Evolutionary conservation across 1,284 basidiomycete genomes (phyloP).

Genomic region (Leccinum fallax): DNA sequence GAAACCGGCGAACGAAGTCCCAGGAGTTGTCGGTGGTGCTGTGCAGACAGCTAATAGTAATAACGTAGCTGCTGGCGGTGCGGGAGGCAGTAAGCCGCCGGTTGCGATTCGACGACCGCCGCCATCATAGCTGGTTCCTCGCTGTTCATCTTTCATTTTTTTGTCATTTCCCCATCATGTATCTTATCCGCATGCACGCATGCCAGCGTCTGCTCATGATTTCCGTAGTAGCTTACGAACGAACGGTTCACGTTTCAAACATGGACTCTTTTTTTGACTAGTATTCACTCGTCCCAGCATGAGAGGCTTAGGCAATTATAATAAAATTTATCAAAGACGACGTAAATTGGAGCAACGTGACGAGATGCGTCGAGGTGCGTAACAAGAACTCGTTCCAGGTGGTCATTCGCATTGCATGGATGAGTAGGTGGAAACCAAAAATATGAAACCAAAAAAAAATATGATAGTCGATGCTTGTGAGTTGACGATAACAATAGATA

Average conservation of each 20-base stretch:
- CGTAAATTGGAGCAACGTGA: constrained; percentile 23
- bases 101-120: constrained; percentile 38
- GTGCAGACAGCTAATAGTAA: constrained; percentile 22
- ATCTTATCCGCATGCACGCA: neutral
- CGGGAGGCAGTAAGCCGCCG: constrained; percentile 33
- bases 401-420: neutral
- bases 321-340: constrained; percentile 19
- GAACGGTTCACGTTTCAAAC: neutral
- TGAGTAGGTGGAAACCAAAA: neutral
- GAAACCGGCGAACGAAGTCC: constrained; percentile 50
- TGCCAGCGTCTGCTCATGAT: neutral
- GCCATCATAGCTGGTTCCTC: constrained; percentile 16
- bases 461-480: constrained; percentile 1
- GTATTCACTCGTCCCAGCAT: neutral
- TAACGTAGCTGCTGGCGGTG: neutral
- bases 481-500: constrained; percentile 39
- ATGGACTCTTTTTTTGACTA: neutral
- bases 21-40: neutral
- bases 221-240: neutral
- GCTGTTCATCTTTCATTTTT: neutral
- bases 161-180: neutral
- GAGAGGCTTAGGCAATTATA: constrained; percentile 6
- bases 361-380: constrained; percentile 9
- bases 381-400: constrained; percentile 22
- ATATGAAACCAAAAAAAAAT: constrained; percentile 1